These are phyloP conservation scores for Pichia nakasei DNA, from an alignment of 805 yeast species.

Conservation along the genomic window DNA sequence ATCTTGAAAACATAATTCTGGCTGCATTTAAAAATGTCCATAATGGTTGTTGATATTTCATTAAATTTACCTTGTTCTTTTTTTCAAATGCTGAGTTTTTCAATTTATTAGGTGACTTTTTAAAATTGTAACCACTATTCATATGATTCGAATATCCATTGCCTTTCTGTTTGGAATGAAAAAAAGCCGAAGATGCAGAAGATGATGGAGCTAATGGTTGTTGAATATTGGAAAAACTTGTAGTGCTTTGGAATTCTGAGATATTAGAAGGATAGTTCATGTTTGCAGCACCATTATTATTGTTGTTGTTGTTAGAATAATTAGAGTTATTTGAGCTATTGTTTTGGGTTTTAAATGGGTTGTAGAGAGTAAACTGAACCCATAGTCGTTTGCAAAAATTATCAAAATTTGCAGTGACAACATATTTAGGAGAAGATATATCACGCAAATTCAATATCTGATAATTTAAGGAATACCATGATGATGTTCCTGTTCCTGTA, in stretches of 20 bases:
- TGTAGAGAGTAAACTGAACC: not conserved
- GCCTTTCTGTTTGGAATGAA: not conserved
- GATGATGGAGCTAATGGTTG: not conserved
- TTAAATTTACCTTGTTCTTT: constrained; percentile 15
- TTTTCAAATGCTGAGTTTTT: constrained; percentile 12
- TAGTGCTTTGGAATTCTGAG: not conserved
- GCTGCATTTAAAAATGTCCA: constrained; percentile 47
- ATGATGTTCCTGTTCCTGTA: constrained; percentile 14
- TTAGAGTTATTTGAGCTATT: not conserved
- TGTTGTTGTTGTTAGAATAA: not conserved
- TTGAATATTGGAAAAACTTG: not conserved
- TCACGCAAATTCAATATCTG: constrained; percentile 26
- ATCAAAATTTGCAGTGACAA: constrained; percentile 32
- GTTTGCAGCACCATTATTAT: not conserved
- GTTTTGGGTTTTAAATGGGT: not conserved
- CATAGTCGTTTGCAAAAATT: constrained; percentile 28
- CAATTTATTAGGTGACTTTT: not conserved
- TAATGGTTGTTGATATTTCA: constrained; percentile 35
- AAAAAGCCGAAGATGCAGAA: constrained; percentile 19
- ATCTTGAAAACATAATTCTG: constrained; percentile 39
- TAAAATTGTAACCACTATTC: not conserved
- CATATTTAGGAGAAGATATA: constrained; percentile 28
- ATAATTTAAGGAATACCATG: constrained; percentile 26
- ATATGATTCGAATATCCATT: not conserved
- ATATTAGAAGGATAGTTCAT: not conserved